A percentile compares a stretch with the other conserved stretches of the same genome.
Conservation (phyloP, 2,329 filamentous ascomycete species). For the Colletotrichum camelliae region DNA sequence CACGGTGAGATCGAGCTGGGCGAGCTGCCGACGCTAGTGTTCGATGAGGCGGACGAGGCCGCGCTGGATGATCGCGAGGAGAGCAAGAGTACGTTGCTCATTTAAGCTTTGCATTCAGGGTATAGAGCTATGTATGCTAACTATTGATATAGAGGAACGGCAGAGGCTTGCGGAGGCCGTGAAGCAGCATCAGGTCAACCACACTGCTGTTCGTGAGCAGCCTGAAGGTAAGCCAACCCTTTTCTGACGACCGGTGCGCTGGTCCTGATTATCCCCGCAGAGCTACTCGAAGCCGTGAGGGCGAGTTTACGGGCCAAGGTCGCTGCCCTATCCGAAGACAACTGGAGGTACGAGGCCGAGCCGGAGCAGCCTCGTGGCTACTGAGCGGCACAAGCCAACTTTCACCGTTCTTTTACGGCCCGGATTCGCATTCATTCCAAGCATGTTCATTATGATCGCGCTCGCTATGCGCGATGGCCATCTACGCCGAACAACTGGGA, state of each 20-base stretch:
- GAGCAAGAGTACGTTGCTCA: slow-evolving; percentile 52
- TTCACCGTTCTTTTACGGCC: slow-evolving; percentile 11
- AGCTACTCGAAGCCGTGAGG: slow-evolving; percentile 72
- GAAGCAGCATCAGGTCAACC: slow-evolving; percentile 63
- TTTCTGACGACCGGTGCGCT: not conserved
- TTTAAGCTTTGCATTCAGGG: not conserved
- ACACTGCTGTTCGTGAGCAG: slow-evolving; percentile 62
- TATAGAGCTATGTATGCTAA: slow-evolving; percentile 26
- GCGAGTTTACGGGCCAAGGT: slow-evolving; percentile 76
- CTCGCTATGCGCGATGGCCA: not conserved
- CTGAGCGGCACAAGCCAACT: slow-evolving; percentile 25
- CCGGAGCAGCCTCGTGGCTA: slow-evolving; percentile 47
- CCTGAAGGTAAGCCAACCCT: slow-evolving; percentile 41
- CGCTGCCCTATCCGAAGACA: slow-evolving; percentile 77
- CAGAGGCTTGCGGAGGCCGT: slow-evolving; percentile 66
- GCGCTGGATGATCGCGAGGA: slow-evolving; percentile 63
- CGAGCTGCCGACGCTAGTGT: slow-evolving; percentile 57
- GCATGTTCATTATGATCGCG: not conserved
- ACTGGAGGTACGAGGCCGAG: slow-evolving; percentile 89
- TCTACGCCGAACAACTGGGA: not conserved
- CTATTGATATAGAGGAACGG: slow-evolving; percentile 54
- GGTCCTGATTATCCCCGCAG: slow-evolving; percentile 41
- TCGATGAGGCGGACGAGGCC: slow-evolving; percentile 61
- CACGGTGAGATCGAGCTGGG: slow-evolving; percentile 68
- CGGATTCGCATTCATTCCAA: slow-evolving; percentile 11